Evolutionary conservation across 257 asterid species (phyloP), one percentile per base, ranked within the genome.

Genomic region (Thymus quinquecostatus): DNA sequence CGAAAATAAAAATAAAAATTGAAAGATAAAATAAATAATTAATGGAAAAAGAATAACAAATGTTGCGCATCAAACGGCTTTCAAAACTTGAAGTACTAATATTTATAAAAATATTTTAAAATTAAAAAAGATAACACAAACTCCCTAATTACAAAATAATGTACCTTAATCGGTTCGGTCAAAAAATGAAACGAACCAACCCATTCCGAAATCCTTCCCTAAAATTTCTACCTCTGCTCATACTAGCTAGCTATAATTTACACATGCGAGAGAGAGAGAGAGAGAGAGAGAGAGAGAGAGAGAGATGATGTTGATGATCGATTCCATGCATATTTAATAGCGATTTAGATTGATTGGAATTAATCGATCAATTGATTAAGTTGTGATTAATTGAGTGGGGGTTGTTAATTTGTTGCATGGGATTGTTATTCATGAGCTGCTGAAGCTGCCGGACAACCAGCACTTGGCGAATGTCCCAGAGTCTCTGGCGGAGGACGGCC

Each of bases 381-480:
- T 74, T 3, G 9, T 41, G 21, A 47, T 78, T 88, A 87, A 78
- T 58, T 75, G 82, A n/a, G 66, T 58, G 78, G 83, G 27, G 66
- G 66, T 75, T 70, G 79, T 83, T 89, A 67, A 60, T 64, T 47
- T 55, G 90, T 47, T 55, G 90, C 88, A 87, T 76, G 85, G 82
- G 87, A 85, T 82, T 70, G 82, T 77, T 40, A 51, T 81, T 75
- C 74, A 85, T 2, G 10, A 83, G 88, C 75, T 82, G 90, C 78
- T 87, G 92, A 32, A 88, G 84, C 70, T 90, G 88, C 66, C 96
- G 96, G 60, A 77, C 88, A 2, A 84, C 74, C 67, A 89, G 68
- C 1, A 86, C 84, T 81, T 89, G 93, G 11, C 96, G 96, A 10
- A 86, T 85, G 53, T 82, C 92, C 88, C 90, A 86, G 3, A 94